Conservation (phyloP, 331 rosid genomes). For the Saraca asoca region DNA sequence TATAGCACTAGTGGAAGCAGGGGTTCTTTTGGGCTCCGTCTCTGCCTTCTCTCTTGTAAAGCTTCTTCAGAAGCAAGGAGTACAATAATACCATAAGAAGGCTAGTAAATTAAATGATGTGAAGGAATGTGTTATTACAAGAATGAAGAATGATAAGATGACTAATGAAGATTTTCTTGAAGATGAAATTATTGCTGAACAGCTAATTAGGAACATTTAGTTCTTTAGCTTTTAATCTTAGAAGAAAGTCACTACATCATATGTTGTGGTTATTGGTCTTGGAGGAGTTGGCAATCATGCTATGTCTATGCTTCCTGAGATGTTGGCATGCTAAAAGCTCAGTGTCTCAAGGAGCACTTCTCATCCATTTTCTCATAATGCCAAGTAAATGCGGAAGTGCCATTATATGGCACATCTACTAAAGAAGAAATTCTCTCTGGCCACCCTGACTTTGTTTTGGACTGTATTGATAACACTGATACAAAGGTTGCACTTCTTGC, state of each 20-base stretch:
- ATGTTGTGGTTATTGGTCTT: conserved; percentile 95
- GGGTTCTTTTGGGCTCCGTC: conserved; percentile 76
- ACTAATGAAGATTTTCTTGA: conserved; percentile 53
- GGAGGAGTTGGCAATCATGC: conserved; percentile 99
- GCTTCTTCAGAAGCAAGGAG: conserved; percentile 60
- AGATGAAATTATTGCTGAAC: conserved; percentile 90
- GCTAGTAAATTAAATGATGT: conserved; percentile 38
- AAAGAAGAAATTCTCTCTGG: too few relatives aligned
- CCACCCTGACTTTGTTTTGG: too few relatives aligned
- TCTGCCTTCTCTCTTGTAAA: conserved; percentile 67
- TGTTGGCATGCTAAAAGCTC: too few relatives aligned
- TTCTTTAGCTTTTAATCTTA: conserved; percentile 82
- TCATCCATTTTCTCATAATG: too few relatives aligned
- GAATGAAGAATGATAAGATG: conserved; percentile 43
- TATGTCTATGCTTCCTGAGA: conserved; percentile 91
- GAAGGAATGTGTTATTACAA: conserved; percentile 39
- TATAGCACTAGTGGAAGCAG: conserved; percentile 65
- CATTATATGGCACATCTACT: too few relatives aligned
- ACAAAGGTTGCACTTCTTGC: too few relatives aligned
- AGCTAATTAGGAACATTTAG: conserved; percentile 83
- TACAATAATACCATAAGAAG: conserved; percentile 30
- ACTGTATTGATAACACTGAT: too few relatives aligned
- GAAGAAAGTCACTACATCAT: conserved; percentile 74
- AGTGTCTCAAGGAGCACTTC: too few relatives aligned
- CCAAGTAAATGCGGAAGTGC: too few relatives aligned